A percentile compares a stretch with the other conserved stretches of the same genome.
phyloP scores from a whole-genome alignment of 345 rosid species.

The Aquilaria sinensis region DNA sequence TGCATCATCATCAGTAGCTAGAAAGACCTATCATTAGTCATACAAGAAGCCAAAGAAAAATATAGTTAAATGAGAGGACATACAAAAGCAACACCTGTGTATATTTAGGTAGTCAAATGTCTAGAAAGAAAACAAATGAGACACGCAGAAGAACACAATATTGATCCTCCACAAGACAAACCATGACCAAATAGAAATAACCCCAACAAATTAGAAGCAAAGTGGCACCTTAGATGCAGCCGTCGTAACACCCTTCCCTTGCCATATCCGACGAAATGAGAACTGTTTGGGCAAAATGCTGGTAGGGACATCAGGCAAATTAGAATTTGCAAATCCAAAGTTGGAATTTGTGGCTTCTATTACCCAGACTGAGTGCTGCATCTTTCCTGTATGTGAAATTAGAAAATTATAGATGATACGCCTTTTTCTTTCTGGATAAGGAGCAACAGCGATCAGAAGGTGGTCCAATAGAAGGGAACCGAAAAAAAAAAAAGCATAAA shows the following conservation, averaged over 20 bases:
- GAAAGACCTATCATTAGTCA: constrained; percentile 56
- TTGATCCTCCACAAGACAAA: too few species aligned
- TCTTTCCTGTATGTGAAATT: constrained; percentile 52
- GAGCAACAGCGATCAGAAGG: too few species aligned
- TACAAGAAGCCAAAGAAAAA: constrained; percentile 11
- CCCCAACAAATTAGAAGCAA: constrained; percentile 13
- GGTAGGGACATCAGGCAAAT: constrained; percentile 40
- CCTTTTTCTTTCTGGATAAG: not conserved
- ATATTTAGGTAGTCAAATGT: constrained; percentile 12
- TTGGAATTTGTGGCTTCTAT: constrained; percentile 57
- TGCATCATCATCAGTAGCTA: constrained; percentile 77
- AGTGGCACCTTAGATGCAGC: constrained; percentile 75
- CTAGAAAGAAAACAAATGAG: constrained; percentile 7
- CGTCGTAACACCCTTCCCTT: constrained; percentile 75
- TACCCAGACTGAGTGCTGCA: constrained; percentile 95
- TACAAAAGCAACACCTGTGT: constrained; percentile 12
- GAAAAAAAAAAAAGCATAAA: constrained; percentile 10
- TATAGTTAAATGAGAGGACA: constrained; percentile 11
- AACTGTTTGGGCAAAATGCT: constrained; percentile 45
- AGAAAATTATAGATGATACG: constrained; percentile 12
- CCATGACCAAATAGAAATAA: not conserved
- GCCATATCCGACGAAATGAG: constrained; percentile 89
- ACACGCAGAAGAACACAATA: not conserved
- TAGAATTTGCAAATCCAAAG: constrained; percentile 36
- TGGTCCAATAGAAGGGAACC: too few species aligned